Conservation (phyloP, 768 basidiomycete species). For the Tylopilus subfusipes region DNA sequence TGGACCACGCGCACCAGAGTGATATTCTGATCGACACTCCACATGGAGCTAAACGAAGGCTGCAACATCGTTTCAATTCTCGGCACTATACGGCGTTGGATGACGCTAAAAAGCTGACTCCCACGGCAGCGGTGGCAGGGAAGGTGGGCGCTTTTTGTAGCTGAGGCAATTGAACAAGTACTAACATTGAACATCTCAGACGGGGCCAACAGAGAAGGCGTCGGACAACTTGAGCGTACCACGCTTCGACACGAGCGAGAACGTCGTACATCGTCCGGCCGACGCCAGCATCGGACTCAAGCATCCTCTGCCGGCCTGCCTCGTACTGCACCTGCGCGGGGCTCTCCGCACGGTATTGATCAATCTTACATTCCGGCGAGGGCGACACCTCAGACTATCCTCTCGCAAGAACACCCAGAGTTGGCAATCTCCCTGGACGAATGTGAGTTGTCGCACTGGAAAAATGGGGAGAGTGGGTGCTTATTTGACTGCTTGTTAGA, state of each 20-base stretch:
- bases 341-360: background rate
- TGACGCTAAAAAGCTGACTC: background rate
- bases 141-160: conserved; percentile 8
- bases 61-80: background rate
- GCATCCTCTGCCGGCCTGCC: background rate
- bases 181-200: conserved; percentile 8
- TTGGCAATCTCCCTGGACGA: background rate
- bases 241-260: background rate
- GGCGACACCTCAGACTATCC: background rate
- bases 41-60: background rate
- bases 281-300: background rate
- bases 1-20: background rate
- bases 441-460: conserved; percentile 2
- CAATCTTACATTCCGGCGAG: background rate
- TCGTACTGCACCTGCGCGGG: background rate
- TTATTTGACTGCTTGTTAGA: conserved; percentile 5
- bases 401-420: background rate
- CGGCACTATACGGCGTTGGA: background rate
- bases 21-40: background rate
- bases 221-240: background rate
- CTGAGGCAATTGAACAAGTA: background rate
- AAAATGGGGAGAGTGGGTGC: background rate
- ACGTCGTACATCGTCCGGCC: background rate
- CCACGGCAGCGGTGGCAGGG: background rate
- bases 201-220: background rate